Percentiles rank a stretch among this genome's conserved stretches.
Conservation (phyloP, 2,329 filamentous ascomycete species). For the Aspergillus persii region DNA sequence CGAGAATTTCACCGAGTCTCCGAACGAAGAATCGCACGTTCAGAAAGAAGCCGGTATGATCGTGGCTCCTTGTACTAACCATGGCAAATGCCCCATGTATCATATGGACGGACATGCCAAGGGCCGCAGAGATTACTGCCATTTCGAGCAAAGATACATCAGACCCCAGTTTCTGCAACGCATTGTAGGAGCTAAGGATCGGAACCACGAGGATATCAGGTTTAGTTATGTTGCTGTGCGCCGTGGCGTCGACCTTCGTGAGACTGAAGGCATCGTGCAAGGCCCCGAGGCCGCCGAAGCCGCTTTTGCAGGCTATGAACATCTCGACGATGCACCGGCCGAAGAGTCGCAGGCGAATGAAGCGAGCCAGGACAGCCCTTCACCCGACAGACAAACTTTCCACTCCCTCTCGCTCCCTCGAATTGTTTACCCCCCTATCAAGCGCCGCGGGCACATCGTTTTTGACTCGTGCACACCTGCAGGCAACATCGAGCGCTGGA, state of each 20-base stretch:
- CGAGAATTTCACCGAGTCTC: constrained; percentile 36
- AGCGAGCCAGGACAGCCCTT: constrained; percentile 2
- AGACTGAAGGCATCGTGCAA: constrained; percentile 44
- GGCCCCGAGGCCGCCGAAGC: constrained; percentile 58
- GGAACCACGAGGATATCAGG: constrained; percentile 85
- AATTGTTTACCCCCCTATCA: constrained; percentile 74
- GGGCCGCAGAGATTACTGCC: constrained; percentile 86
- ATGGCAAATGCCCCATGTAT: constrained; percentile 87
- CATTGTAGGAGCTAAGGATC: constrained; percentile 63
- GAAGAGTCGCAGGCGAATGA: constrained; percentile 13
- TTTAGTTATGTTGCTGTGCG: constrained; percentile 88
- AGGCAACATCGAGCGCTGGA: constrained; percentile 89
- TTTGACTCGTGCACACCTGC: constrained; percentile 87
- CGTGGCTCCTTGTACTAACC: constrained; percentile 75
- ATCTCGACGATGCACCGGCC: constrained; percentile 33
- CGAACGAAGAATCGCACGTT: constrained; percentile 25
- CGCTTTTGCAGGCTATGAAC: constrained; percentile 72
- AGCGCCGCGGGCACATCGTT: constrained; percentile 82
- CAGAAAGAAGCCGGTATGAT: constrained; percentile 62
- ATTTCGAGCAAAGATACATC: constrained; percentile 85
- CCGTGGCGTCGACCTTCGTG: constrained; percentile 65
- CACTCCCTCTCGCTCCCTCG: constrained; percentile 73
- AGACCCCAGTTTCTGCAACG: constrained; percentile 78
- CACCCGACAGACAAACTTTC: constrained; percentile 24
- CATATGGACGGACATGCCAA: constrained; percentile 63